Evolutionary conservation across 2,329 filamentous ascomycete genomes (phyloP).

Genomic region (Penicillium hesseltinei): DNA sequence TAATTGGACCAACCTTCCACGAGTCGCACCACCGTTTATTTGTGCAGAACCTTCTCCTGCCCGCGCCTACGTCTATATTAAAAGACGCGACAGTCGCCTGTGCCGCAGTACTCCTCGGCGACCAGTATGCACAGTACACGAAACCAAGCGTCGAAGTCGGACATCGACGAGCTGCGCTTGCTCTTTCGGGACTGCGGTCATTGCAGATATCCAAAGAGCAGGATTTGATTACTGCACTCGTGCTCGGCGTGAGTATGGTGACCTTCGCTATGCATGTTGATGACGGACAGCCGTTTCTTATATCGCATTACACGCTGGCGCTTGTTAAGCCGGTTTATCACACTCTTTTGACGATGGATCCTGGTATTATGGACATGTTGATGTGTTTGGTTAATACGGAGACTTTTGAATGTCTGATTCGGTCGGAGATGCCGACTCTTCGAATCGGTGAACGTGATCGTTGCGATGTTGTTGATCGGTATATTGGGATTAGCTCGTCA

Average conservation of each 20-base stretch:
- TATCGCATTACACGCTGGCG: conserved; percentile 15
- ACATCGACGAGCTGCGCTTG: conserved; percentile 14
- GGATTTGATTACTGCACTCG: conserved; percentile 11
- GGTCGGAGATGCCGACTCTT: conserved; percentile 11
- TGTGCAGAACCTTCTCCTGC: conserved; percentile 11
- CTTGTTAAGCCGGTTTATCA: conserved; percentile 12
- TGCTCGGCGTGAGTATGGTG: conserved; percentile 15
- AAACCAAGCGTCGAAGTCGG: conserved; percentile 9
- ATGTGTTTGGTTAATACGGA: conserved; percentile 20
- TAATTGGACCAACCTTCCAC: conserved; percentile 15
- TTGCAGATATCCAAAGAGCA: conserved; percentile 8
- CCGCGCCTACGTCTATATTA: conserved; percentile 1
- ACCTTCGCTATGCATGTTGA: conserved; percentile 22
- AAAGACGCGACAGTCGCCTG: conserved; percentile 18
- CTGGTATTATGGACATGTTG: conserved; percentile 11
- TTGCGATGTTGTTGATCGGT: conserved; percentile 11
- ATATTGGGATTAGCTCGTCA: conserved; percentile 14
- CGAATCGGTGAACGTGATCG: conserved; percentile 4
- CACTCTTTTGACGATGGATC: neutral
- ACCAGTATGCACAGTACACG: conserved; percentile 6
- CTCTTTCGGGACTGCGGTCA: conserved; percentile 15
- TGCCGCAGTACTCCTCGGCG: conserved; percentile 15
- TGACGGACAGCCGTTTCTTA: conserved; percentile 15
- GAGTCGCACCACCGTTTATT: conserved; percentile 14
- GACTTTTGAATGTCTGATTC: conserved; percentile 17